These are phyloP conservation scores for Periconia digitata DNA, from an alignment of 2,329 filamentous ascomycete species.

Conservation along the genomic window DNA sequence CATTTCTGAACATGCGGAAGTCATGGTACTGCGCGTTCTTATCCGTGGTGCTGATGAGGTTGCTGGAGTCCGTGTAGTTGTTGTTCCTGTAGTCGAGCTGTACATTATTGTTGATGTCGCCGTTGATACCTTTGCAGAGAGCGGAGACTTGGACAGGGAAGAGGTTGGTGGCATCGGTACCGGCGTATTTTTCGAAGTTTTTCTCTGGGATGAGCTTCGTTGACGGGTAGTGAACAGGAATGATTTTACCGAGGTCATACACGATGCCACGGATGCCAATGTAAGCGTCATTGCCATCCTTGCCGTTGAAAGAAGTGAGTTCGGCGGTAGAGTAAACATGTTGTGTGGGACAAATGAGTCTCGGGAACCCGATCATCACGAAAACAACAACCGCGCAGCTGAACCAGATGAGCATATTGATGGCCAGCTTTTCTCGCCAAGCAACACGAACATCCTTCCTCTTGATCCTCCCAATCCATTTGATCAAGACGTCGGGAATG, in stretches of 20 bases:
- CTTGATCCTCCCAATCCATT: slow-evolving; percentile 76
- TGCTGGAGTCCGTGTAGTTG: slow-evolving; percentile 71
- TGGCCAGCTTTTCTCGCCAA: slow-evolving; percentile 96
- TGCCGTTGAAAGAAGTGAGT: slow-evolving; percentile 72
- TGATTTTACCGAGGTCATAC: slow-evolving; percentile 76
- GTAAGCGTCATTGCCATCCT: slow-evolving; percentile 65
- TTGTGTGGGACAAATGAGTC: slow-evolving; percentile 87
- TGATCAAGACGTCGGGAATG: slow-evolving; percentile 81
- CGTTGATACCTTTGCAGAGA: slow-evolving; percentile 77
- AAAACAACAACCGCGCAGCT: slow-evolving; percentile 77
- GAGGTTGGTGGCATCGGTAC: slow-evolving; percentile 79
- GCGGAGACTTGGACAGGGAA: slow-evolving; percentile 96
- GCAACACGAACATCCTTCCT: slow-evolving; percentile 90
- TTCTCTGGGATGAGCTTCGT: slow-evolving; percentile 59
- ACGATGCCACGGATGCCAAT: slow-evolving; percentile 86
- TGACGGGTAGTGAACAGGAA: slow-evolving; percentile 74
- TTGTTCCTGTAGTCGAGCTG: slow-evolving; percentile 78
- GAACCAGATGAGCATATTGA: slow-evolving; percentile 97
- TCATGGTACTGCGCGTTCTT: slow-evolving; percentile 83
- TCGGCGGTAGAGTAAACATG: slow-evolving; percentile 81
- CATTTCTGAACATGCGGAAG: slow-evolving; percentile 81
- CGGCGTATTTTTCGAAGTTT: slow-evolving; percentile 76
- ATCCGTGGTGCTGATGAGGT: slow-evolving; percentile 67
- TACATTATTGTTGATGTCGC: slow-evolving; percentile 69
- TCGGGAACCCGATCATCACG: slow-evolving; percentile 86